Percentiles rank a stretch among this genome's conserved stretches.
Conservation (phyloP, 2,329 filamentous ascomycete species). For the Nigrograna mackinnonii region DNA sequence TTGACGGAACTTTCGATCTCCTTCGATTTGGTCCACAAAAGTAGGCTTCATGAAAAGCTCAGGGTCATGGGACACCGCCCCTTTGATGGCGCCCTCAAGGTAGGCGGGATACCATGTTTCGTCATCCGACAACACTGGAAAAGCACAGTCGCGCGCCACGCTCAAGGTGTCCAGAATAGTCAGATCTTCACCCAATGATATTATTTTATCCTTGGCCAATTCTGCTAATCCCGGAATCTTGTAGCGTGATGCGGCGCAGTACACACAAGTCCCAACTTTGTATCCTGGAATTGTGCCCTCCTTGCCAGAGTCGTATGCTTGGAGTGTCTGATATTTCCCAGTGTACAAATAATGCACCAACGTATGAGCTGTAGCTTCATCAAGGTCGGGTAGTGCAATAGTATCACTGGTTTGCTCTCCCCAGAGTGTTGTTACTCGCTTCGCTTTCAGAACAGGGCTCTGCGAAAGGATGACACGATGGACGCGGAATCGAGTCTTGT, state of each 20-base stretch:
- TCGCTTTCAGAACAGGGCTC: slow-evolving; percentile 20
- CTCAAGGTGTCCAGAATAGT: slow-evolving; percentile 24
- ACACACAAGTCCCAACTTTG: slow-evolving; percentile 24
- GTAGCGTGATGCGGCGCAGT: slow-evolving; percentile 29
- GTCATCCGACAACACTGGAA: slow-evolving; percentile 21
- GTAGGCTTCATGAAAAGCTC: slow-evolving; percentile 23
- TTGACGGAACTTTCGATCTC: slow-evolving; percentile 25
- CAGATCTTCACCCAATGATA: slow-evolving; percentile 14
- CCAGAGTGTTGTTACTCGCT: slow-evolving; percentile 11
- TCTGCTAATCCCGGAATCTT: slow-evolving; percentile 25
- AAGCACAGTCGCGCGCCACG: slow-evolving; percentile 23
- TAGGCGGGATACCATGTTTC: slow-evolving; percentile 29
- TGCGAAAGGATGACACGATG: slow-evolving; percentile 26
- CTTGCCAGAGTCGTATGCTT: neutral
- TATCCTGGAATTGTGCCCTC: slow-evolving; percentile 11
- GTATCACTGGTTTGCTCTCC: slow-evolving; percentile 13
- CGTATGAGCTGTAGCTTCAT: slow-evolving; percentile 24
- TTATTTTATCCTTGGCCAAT: slow-evolving; percentile 26
- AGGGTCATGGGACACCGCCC: slow-evolving; percentile 20
- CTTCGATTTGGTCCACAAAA: slow-evolving; percentile 28
- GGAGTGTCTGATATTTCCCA: slow-evolving; percentile 20
- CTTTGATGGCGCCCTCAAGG: slow-evolving; percentile 21
- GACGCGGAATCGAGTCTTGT: slow-evolving; percentile 21
- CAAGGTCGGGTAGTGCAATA: slow-evolving; percentile 24
- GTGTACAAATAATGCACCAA: slow-evolving; percentile 30